Evolutionary conservation across 768 basidiomycete species (phyloP), one percentile per base, ranked within the genome.

Genomic region (Rhodotorula paludigena): DNA sequence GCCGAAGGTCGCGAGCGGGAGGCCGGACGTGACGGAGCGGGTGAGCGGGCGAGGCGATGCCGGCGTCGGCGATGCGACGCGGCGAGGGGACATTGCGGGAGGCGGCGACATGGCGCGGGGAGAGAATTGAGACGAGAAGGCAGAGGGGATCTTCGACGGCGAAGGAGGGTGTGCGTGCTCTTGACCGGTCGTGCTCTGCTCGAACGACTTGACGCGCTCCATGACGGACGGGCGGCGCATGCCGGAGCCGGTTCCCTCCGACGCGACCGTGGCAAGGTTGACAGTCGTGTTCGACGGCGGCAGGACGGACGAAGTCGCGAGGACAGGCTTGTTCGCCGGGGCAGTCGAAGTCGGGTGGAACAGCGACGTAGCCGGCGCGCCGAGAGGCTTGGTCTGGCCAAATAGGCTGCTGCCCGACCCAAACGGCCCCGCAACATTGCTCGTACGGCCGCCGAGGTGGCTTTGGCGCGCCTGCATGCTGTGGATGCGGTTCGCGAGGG

Each of bases 131-230:
- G 56, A 38, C 12, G 28, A 28, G 49, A 57, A 49, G 5, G 71
- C 55, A 12, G 66, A 44, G 12, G 66, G 62, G 44, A 64, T 57
- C 60, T 72, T 72, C 23, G 52, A 51, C 3, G 71, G 71, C 23
- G 66, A 68, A 5, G 63, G 66, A 0, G 60, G 66, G 51, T 57
- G 45, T 23, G 58, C 36, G 58, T 67, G 57, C 23, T 63, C 58
- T 15, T 25, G 30, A 0, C 38, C 44, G 23, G 64, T 48, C 21
- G 64, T 28, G 28, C 35, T 38, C 33, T 62, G 33, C 60, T 72
- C 71, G 60, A 68, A 72, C 5, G 63, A 62, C 41, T 64, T 67
- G 59, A 64, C 60, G 18, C 66, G 66, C 47, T 72, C 71, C 63
- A 64, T 68, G 39, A 72, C 66, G 14, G 66, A 68, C 11, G 71